Conservation (phyloP, 116 monocot genomes). For the Posidonia oceanica region DNA sequence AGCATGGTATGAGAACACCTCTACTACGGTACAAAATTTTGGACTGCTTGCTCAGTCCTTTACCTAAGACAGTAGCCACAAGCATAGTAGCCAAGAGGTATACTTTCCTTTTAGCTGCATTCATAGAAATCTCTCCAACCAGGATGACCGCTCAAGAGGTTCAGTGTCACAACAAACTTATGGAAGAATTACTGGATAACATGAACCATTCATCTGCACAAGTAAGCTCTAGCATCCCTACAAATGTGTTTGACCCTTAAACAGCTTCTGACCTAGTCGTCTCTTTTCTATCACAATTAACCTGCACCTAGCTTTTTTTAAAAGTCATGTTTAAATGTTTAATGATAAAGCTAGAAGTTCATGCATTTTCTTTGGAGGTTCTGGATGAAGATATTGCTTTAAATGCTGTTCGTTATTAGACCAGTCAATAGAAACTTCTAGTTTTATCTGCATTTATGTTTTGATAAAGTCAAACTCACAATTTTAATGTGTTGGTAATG, state of each 20-base stretch:
- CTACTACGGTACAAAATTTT: conserved; percentile 68
- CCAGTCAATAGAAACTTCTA: too few species aligned
- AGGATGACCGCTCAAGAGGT: conserved; percentile 54
- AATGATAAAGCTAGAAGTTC: too few species aligned
- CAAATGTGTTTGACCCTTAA: background rate
- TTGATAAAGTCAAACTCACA: too few species aligned
- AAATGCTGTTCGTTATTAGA: too few species aligned
- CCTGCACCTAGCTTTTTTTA: too few species aligned
- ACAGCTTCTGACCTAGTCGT: too few species aligned
- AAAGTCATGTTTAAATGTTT: too few species aligned
- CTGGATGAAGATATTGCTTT: too few species aligned
- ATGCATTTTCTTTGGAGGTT: too few species aligned
- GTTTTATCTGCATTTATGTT: too few species aligned
- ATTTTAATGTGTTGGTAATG: too few species aligned
- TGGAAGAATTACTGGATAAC: conserved; percentile 68
- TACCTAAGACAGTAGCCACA: conserved; percentile 51
- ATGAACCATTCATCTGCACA: conserved; percentile 95
- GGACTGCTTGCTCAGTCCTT: conserved; percentile 50
- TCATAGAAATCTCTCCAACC: conserved; percentile 71
- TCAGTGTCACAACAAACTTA: conserved; percentile 50
- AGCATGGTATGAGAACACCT: conserved; percentile 57
- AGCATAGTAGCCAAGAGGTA: conserved; percentile 84
- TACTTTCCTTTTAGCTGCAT: conserved; percentile 57
- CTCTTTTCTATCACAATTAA: too few species aligned
- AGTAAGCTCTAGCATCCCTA: conserved; percentile 29